Evolutionary conservation across 2,329 filamentous ascomycete species (phyloP), one percentile per base, ranked within the genome.

Genomic region (Aspergillus ibericus): DNA sequence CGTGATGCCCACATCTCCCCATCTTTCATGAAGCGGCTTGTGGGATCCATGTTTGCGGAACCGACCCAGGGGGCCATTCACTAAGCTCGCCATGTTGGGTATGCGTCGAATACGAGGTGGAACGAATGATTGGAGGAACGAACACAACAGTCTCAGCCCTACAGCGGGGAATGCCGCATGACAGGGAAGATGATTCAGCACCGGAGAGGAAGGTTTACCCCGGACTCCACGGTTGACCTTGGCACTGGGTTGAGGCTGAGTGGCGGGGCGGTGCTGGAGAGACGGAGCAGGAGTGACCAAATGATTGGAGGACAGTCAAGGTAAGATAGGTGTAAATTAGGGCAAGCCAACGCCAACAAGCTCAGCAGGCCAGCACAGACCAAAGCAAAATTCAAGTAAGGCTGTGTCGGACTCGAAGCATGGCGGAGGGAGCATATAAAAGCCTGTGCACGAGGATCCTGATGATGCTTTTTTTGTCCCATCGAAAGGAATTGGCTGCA

Each of bases 1-100:
- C 1, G 72, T 72, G 35, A 77, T 77, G 25, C 65, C 55, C 35
- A 70, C 68, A 56, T 78, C 75, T 4, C 75, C 76, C 74, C 74
- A 77, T 56, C 75, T 67, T 52, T 75, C 60, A 55, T 78, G 74
- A 10, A 75, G 68, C 7, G 67, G 68, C 35, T 67, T 70, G 6
- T 61, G 42, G 40, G 59, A 40, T 20, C 70, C 68, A 18, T 64
- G 53, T 46, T 67, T 70, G 59, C 72, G 73, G 50, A 75, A 68
- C 16, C 70, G 61, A 51, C 64, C 62, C 48, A 75, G 63, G 18
- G 72, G 70, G n/a, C 64, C 59, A 49, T 63, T 68, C 55, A 72
- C 65, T 13, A 71, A 62, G 48, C 62, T 64, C 5, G 69, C 61
- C 73, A 75, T 75, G 34, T 32, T 64, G 18, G 38, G 12, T 10